Evolutionary conservation across 2,329 filamentous ascomycete species (phyloP).

Genomic region (Beauveria brongniartii): DNA sequence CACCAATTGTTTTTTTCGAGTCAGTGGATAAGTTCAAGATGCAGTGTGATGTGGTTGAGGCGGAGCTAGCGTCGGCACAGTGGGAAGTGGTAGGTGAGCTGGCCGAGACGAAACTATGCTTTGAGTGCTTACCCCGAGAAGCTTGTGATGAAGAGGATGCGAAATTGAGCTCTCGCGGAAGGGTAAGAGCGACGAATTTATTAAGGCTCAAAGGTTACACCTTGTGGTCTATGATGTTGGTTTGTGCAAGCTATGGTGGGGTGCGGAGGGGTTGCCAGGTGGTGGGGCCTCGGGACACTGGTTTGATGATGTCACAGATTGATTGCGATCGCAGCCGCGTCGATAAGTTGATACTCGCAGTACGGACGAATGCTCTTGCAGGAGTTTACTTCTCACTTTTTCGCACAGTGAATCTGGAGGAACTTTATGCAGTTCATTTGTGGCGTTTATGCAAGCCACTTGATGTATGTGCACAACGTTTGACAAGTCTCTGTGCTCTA

Average conservation of each 20-base stretch:
- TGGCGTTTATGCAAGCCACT: neutral
- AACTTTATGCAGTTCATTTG: neutral
- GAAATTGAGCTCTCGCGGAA: neutral
- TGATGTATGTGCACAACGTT: neutral
- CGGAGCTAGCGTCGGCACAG: too few relatives aligned
- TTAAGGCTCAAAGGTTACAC: neutral
- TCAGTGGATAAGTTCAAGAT: neutral
- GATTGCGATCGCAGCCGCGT: neutral
- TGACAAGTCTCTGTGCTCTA: too few relatives aligned
- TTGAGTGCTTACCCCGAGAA: neutral
- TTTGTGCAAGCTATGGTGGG: slow-evolving; percentile 6
- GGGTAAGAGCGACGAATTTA: neutral
- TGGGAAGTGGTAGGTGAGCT: neutral
- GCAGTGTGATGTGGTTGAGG: neutral
- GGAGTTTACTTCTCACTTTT: neutral
- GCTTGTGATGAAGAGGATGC: neutral
- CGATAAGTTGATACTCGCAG: neutral
- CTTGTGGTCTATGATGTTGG: neutral
- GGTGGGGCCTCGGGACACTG: neutral
- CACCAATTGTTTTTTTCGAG: neutral
- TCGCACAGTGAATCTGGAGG: neutral
- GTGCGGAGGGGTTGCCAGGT: slow-evolving; percentile 2
- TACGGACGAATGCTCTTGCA: neutral
- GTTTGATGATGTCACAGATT: slow-evolving; percentile 2
- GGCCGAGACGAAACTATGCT: neutral